A percentile compares a stretch with the other conserved stretches of the same genome.
Conservation (phyloP, 1,139 yeast species). For the Blastobotrys aristatus region DNA sequence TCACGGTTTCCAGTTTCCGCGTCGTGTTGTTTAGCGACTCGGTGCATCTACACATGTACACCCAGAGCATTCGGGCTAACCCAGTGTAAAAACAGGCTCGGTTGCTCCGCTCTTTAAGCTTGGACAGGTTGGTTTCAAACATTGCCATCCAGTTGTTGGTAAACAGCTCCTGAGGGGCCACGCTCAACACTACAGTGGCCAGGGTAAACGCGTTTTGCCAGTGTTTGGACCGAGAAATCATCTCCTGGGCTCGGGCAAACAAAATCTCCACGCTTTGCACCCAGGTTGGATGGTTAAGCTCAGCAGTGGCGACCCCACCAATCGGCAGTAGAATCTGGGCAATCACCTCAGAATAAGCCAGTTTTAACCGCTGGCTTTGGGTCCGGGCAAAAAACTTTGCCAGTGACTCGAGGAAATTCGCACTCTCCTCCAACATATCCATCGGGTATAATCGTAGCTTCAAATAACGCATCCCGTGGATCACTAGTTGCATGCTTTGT, state of each 20-base stretch:
- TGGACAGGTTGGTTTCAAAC: slow-evolving; percentile 45
- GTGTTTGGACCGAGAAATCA: slow-evolving; percentile 45
- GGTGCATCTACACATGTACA: slow-evolving; percentile 75
- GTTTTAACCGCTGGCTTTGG: slow-evolving; percentile 52
- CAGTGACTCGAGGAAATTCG: slow-evolving; percentile 78
- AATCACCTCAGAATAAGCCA: slow-evolving; percentile 83
- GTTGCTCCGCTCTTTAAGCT: slow-evolving; percentile 43
- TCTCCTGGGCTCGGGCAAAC: slow-evolving; percentile 47
- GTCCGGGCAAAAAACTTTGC: slow-evolving; percentile 75
- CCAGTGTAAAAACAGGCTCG: slow-evolving; percentile 56
- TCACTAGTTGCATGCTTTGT: slow-evolving; percentile 65
- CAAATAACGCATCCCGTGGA: slow-evolving; percentile 87
- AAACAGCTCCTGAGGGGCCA: slow-evolving; percentile 75
- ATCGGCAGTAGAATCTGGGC: slow-evolving; percentile 70
- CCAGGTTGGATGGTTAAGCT: slow-evolving; percentile 95
- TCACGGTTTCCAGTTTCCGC: slow-evolving; percentile 55
- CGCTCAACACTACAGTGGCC: slow-evolving; percentile 70
- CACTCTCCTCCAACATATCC: slow-evolving; percentile 87
- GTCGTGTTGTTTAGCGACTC: slow-evolving; percentile 87
- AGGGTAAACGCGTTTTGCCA: slow-evolving; percentile 74
- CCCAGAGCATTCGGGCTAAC: slow-evolving; percentile 78
- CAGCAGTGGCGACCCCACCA: slow-evolving; percentile 86
- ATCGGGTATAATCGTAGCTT: slow-evolving; percentile 74
- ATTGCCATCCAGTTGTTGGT: slow-evolving; percentile 67
- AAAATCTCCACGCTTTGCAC: slow-evolving; percentile 67